A percentile compares a stretch with the other conserved stretches of the same genome.
Conservation (phyloP, 306 rosid genomes). For the Biancaea sappan region DNA sequence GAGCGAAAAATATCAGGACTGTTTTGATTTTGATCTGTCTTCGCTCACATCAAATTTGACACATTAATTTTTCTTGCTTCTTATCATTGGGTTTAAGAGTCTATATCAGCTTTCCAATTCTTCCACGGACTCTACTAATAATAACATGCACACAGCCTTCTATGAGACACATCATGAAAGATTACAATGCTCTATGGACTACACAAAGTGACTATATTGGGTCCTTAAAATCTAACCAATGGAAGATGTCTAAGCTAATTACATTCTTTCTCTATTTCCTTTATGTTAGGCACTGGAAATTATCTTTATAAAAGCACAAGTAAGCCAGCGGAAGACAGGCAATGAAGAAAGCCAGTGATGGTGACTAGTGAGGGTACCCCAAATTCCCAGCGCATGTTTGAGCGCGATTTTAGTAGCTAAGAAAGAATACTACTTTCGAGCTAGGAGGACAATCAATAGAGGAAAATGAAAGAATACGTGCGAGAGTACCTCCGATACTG, state of each 20-base stretch:
- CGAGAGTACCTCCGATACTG: conserved; percentile 76
- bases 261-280: background rate
- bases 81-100: background rate
- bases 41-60: background rate
- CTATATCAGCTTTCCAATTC: background rate
- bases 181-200: background rate
- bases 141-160: background rate
- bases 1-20: background rate
- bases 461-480: background rate
- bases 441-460: background rate
- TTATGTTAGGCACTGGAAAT: background rate
- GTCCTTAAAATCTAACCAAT: background rate
- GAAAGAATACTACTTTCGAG: background rate
- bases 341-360: background rate
- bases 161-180: background rate
- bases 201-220: background rate
- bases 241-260: background rate
- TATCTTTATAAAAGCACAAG: background rate
- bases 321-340: background rate
- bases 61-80: background rate
- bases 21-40: background rate
- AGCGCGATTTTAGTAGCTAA: background rate
- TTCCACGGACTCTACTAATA: background rate
- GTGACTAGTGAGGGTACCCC: background rate
- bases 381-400: background rate